phyloP scores from a whole-genome alignment of 2,329 filamentous ascomycete genomes.

The Sporothrix variecibatus region DNA sequence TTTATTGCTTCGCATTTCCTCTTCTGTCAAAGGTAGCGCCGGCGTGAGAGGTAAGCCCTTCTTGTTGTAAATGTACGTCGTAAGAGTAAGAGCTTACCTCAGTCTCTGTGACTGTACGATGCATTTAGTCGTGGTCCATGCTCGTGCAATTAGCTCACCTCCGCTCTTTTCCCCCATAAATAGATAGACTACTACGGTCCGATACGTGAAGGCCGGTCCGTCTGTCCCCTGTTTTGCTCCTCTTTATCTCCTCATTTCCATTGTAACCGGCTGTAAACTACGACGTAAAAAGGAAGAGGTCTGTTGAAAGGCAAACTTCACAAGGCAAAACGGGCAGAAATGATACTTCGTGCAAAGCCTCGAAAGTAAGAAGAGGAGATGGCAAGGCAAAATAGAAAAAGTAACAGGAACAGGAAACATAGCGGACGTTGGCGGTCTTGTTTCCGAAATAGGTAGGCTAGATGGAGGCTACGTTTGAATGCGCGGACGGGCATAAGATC shows the following conservation, averaged over 20 bases:
- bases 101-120: not conserved
- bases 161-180: not conserved
- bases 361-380: not conserved
- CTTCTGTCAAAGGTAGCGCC: not conserved
- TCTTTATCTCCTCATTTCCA: not conserved
- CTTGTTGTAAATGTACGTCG: not conserved
- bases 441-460: not conserved
- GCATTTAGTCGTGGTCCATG: not conserved
- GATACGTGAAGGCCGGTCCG: conserved; percentile 10
- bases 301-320: not conserved
- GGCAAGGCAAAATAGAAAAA: not conserved
- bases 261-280: not conserved
- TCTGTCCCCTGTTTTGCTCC: not conserved
- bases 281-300: not conserved
- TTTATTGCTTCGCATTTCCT: not conserved
- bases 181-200: not conserved
- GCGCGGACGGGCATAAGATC: not conserved
- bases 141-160: not conserved
- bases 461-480: not conserved
- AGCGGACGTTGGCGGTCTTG: not conserved
- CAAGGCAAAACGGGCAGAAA: not conserved
- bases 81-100: not conserved
- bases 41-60: not conserved
- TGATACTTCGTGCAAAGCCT: not conserved
- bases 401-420: not conserved